A percentile compares a stretch with the other conserved stretches of the same genome.
Evolutionary conservation across 768 basidiomycete genomes (phyloP).

Genomic region (Gymnopilus junonius): DNA sequence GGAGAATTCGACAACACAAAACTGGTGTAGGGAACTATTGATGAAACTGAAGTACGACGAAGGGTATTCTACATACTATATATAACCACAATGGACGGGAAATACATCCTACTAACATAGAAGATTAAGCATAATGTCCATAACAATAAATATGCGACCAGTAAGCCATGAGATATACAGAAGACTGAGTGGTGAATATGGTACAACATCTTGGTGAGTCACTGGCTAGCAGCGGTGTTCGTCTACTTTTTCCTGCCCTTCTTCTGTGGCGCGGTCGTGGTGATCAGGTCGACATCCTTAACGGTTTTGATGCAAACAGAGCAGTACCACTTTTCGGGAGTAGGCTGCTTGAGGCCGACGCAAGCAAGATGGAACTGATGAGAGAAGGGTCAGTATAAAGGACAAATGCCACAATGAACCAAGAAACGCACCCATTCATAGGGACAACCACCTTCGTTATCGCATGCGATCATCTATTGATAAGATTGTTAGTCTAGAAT

Average conservation of each 20-base stretch:
- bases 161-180: background rate
- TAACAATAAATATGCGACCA: background rate
- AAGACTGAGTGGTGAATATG: background rate
- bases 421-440: constrained; percentile 65
- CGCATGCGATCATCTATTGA: constrained; percentile 71
- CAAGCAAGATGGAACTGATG: constrained; percentile 65
- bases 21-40: too few species aligned
- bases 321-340: constrained; percentile 36
- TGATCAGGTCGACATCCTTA: background rate
- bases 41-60: background rate
- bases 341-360: constrained; percentile 55
- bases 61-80: background rate
- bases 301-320: constrained; percentile 10
- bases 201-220: background rate
- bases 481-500: background rate
- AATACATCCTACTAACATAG: background rate
- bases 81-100: background rate
- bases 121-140: background rate
- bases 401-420: background rate
- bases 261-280: constrained; percentile 7
- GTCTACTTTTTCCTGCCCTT: constrained; percentile 26
- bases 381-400: background rate
- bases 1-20: background rate
- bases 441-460: constrained; percentile 64
- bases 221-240: background rate